Conservation (phyloP, 208 protist genomes). For the Trypanosoma scelopori region DNA sequence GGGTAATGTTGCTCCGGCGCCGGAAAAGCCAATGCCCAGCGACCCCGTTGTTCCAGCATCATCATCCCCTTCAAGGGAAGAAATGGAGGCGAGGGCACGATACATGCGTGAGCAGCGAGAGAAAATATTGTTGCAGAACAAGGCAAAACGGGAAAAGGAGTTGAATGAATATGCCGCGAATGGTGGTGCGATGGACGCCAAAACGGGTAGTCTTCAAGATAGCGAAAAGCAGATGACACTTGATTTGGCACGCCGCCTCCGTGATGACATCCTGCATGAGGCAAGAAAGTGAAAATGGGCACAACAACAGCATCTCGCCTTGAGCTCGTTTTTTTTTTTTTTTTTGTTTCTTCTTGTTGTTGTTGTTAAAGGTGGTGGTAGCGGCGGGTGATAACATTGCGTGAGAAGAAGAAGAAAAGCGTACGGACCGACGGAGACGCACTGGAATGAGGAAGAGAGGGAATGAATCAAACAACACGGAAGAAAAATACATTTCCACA, state of each 20-base stretch:
- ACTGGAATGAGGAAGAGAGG: too few relatives aligned
- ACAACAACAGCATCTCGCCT: too few relatives aligned
- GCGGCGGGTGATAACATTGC: too few relatives aligned
- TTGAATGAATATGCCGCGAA: constrained; percentile 52
- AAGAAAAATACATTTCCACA: too few relatives aligned
- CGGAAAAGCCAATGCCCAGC: background rate
- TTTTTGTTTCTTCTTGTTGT: too few relatives aligned
- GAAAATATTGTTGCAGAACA: constrained; percentile 73
- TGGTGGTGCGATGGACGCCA: background rate
- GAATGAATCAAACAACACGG: too few relatives aligned
- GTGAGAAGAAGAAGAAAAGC: too few relatives aligned
- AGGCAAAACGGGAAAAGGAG: constrained; percentile 68
- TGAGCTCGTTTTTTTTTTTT: too few relatives aligned
- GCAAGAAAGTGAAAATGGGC: constrained; percentile 34
- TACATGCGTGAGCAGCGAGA: constrained; percentile 88
- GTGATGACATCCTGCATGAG: constrained; percentile 77
- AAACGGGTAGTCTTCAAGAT: constrained; percentile 19
- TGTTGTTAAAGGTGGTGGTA: too few relatives aligned
- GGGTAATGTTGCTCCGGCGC: constrained; percentile 9
- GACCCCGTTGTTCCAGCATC: background rate
- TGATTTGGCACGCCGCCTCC: constrained; percentile 79
- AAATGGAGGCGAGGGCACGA: constrained; percentile 67
- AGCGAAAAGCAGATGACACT: constrained; percentile 66
- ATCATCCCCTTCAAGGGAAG: constrained; percentile 41
- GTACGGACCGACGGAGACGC: too few relatives aligned